phyloP scores from a whole-genome alignment of 2,329 filamentous ascomycete genomes.

The Xylaria sp. region DNA sequence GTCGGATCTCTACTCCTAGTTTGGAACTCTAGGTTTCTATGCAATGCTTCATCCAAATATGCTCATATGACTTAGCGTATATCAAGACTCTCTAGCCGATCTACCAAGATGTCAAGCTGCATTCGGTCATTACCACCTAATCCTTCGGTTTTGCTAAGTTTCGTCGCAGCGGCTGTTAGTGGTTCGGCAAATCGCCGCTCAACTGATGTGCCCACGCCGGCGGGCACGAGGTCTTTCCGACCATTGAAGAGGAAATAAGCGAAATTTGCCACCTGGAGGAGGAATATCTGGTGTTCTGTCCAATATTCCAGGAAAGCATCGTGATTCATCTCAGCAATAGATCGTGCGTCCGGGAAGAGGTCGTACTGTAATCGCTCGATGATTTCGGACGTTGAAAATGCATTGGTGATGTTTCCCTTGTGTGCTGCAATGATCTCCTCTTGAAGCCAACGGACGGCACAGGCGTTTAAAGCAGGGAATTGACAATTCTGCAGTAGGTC shows the following conservation, averaged over 20 bases:
- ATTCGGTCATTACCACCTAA: constrained; percentile 50
- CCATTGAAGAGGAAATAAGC: constrained; percentile 65
- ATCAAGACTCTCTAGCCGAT: constrained; percentile 54
- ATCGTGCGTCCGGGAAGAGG: constrained; percentile 67
- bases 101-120: constrained; percentile 56
- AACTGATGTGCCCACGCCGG: constrained; percentile 66
- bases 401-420: constrained; percentile 45
- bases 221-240: constrained; percentile 60
- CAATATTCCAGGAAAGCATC: constrained; percentile 63
- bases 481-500: constrained; percentile 74
- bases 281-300: constrained; percentile 61
- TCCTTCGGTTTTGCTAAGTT: constrained; percentile 47
- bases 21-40: background rate
- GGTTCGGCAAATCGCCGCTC: constrained; percentile 69
- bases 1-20: background rate
- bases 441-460: constrained; percentile 70
- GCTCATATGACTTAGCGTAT: constrained; percentile 17
- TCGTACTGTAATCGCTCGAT: constrained; percentile 70
- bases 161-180: constrained; percentile 56
- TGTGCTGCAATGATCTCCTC: constrained; percentile 67
- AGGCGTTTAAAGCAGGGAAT: constrained; percentile 70
- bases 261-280: constrained; percentile 71
- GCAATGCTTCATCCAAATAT: background rate
- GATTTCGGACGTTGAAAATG: constrained; percentile 64
- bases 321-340: constrained; percentile 55